Evolutionary conservation across 495 filamentous ascomycete genomes (phyloP).

Genomic region (Pseudoneurospora amorphoporcata): DNA sequence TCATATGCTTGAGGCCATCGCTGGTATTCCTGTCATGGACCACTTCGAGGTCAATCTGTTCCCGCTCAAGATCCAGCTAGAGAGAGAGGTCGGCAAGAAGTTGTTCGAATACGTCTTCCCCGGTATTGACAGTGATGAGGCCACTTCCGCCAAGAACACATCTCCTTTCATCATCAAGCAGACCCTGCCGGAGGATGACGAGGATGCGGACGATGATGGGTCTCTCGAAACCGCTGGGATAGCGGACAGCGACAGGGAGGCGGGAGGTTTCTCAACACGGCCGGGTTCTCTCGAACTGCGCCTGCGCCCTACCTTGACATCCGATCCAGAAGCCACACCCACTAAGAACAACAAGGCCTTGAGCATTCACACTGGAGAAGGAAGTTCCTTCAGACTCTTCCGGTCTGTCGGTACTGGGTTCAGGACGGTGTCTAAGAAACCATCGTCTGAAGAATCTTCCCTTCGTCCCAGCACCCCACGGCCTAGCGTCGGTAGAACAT

Average conservation of each 20-base stretch:
- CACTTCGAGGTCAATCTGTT: conserved; percentile 93
- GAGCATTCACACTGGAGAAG: conserved; percentile 38
- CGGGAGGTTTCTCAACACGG: conserved; percentile 36
- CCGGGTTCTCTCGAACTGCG: conserved; percentile 65
- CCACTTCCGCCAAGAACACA: conserved; percentile 40
- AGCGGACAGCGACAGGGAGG: conserved; percentile 24
- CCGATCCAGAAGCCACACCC: conserved; percentile 38
- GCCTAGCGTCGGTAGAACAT: conserved; percentile 41
- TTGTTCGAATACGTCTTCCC: conserved; percentile 98
- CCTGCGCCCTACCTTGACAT: conserved; percentile 64
- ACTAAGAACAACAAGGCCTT: conserved; percentile 40
- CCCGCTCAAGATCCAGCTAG: conserved; percentile 87
- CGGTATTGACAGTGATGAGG: conserved; percentile 49
- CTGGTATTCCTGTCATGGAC: conserved; percentile 93
- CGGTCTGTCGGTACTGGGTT: conserved; percentile 26
- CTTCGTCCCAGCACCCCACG: conserved; percentile 39
- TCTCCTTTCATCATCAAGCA: conserved; percentile 80
- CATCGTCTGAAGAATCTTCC: conserved; percentile 49
- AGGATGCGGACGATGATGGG: conserved; percentile 38
- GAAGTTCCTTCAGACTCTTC: conserved; percentile 45
- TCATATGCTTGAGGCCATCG: conserved; percentile 97
- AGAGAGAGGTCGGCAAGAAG: conserved; percentile 84
- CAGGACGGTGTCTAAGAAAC: conserved; percentile 45
- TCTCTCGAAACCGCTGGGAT: conserved; percentile 14
- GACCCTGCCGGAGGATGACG: conserved; percentile 55